These are phyloP conservation scores for Pseudozyma hubeiensis DNA, from an alignment of 1,284 basidiomycete genomes.

Conservation along the genomic window DNA sequence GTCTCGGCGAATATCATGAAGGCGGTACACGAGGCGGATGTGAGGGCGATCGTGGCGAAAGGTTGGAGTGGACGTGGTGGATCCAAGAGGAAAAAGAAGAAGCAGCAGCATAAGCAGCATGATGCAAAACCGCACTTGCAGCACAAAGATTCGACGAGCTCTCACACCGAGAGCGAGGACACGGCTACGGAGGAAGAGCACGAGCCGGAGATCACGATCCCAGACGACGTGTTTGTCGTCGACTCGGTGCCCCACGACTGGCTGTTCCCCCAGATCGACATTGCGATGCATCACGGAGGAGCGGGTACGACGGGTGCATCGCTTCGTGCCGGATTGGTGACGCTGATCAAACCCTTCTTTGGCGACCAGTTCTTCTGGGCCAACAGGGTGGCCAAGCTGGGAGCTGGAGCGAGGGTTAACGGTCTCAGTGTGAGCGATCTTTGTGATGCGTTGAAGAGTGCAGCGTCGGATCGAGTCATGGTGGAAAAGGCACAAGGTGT, in stretches of 20 bases:
- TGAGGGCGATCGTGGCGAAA: slow-evolving; percentile 65
- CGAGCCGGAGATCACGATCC: slow-evolving; percentile 65
- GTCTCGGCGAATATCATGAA: slow-evolving; percentile 67
- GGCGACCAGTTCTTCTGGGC: slow-evolving; percentile 67
- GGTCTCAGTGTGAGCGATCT: slow-evolving; percentile 34
- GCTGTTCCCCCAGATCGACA: slow-evolving; percentile 47
- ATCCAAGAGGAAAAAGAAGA: slow-evolving; percentile 32
- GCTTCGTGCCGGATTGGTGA: slow-evolving; percentile 59
- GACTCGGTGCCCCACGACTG: slow-evolving; percentile 60
- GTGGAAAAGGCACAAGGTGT: slow-evolving; percentile 59
- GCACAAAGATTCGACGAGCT: slow-evolving; percentile 4
- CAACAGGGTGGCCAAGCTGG: slow-evolving; percentile 55
- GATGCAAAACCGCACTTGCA: neutral
- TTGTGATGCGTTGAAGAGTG: slow-evolving; percentile 45
- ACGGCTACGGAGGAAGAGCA: slow-evolving; percentile 30
- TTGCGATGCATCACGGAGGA: slow-evolving; percentile 74
- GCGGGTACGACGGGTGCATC: slow-evolving; percentile 76
- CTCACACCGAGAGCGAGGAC: slow-evolving; percentile 23
- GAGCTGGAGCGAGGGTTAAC: slow-evolving; percentile 54
- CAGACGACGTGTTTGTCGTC: slow-evolving; percentile 62
- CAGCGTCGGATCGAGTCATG: slow-evolving; percentile 55
- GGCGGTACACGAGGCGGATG: slow-evolving; percentile 55
- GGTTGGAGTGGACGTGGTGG: slow-evolving; percentile 61
- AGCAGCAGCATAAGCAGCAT: slow-evolving; percentile 5
- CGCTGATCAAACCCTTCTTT: slow-evolving; percentile 65